Evolutionary conservation across 1,139 yeast genomes (phyloP), one percentile per base, ranked within the genome.

Genomic region (Kluyveromyces marxianus): DNA sequence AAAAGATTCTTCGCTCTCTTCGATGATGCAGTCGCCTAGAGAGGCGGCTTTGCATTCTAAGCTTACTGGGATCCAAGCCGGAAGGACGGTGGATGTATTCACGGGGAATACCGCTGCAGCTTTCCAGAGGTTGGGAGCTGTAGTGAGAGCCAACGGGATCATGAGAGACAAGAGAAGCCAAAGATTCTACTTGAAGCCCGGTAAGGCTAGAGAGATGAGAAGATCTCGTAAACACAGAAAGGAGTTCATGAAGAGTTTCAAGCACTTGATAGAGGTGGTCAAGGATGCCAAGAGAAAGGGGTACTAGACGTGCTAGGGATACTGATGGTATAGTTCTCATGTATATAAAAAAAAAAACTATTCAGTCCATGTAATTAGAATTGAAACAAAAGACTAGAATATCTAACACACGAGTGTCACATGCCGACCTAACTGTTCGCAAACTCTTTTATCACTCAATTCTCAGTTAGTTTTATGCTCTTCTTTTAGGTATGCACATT

Each of bases 281-380:
- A 70, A 69, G 50, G 76, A 74, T 49, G 79, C 79, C 33, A 75
- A 70, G 58, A 71, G 79, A 63, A 74, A 72, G 57, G 81, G 81
- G 42, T 76, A 75, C 50, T 75, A 51, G 21, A 14, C 21, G 21
- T 14, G 21, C 21, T 14, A 14, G 21, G 21, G 21, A 14, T 14
- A 14, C 21, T 14, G 21, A 14, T 14, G 21, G 21, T 14, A 14
- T 14, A 14, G 21, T 14, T 14, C 21, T 14, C 21, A 14, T 14
- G 21, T 14, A 14, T 14, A 14, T 14, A 14, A 14, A 14, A 14
- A 14, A 14, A 14, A 54, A 7, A 30, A 10, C 32, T 30, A 7
- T 30, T 30, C 10, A 14, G 21, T 14, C 21, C 21, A 14, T 14
- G 21, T 14, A 14, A 14, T 14, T 14, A 14, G 21, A 14, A 14